Evolutionary conservation across 2,329 filamentous ascomycete species (phyloP).

Genomic region (Trichoderma semiorbis): DNA sequence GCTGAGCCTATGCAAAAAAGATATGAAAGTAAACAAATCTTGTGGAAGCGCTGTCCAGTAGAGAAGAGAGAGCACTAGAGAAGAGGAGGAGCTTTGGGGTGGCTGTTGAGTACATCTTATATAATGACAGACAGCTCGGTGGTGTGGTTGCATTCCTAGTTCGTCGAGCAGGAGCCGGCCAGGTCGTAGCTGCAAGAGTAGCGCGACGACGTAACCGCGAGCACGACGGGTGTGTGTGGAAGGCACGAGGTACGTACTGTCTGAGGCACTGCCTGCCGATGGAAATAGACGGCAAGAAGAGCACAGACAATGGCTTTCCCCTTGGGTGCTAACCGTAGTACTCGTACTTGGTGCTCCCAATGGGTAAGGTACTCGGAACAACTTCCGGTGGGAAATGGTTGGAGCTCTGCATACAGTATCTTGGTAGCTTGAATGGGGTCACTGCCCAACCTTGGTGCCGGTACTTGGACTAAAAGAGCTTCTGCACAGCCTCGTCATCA

Average conservation of each 20-base stretch:
- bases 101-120: conserved; percentile 7
- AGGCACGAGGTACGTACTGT: background rate
- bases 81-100: background rate
- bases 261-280: background rate
- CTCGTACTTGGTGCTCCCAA: background rate
- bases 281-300: background rate
- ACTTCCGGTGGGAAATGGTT: background rate
- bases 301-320: background rate
- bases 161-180: background rate
- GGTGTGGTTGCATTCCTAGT: background rate
- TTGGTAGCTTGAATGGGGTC: background rate
- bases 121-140: background rate
- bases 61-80: background rate
- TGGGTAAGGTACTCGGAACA: background rate
- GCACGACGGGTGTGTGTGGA: background rate
- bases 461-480: background rate
- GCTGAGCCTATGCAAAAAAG: background rate
- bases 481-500: conserved; percentile 1
- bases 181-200: background rate
- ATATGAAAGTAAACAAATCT: background rate
- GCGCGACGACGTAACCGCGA: background rate
- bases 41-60: background rate
- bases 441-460: background rate
- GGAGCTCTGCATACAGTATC: background rate
- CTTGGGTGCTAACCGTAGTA: background rate